phyloP scores from a whole-genome alignment of 2,329 filamentous ascomycete genomes.

The Colletotrichum lindemuthianum region DNA sequence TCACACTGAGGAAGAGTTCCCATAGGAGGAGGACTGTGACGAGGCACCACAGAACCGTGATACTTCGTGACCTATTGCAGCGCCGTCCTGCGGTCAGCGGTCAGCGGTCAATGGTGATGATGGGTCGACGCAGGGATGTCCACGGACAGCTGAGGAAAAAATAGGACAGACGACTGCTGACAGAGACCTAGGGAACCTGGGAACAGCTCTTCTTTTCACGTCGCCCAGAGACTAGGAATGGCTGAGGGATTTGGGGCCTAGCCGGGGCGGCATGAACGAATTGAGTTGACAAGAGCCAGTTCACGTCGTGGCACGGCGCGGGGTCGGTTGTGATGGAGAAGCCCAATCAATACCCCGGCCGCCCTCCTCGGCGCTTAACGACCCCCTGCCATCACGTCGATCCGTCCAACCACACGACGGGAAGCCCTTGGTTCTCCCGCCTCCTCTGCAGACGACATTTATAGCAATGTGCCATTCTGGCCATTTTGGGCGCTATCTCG shows the following conservation, averaged over 20 bases:
- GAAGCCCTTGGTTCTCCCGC: conserved; percentile 39
- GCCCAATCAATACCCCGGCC: conserved; percentile 41
- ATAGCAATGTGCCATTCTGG: conserved; percentile 43
- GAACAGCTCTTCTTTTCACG: conserved; percentile 30
- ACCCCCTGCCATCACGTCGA: conserved; percentile 43
- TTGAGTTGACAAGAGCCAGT: conserved; percentile 32
- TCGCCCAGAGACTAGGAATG: conserved; percentile 17
- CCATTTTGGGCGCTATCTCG: conserved; percentile 50
- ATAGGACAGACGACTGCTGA: conserved; percentile 10
- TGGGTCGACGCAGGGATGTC: conserved; percentile 24
- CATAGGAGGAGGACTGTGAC: conserved; percentile 32
- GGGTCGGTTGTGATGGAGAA: conserved; percentile 35
- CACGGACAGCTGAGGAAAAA: not conserved
- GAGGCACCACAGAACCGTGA: conserved; percentile 12
- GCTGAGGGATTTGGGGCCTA: conserved; percentile 8
- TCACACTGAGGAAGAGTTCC: conserved; percentile 30
- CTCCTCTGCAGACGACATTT: conserved; percentile 40
- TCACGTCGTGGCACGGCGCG: conserved; percentile 35
- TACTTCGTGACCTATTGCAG: conserved; percentile 32
- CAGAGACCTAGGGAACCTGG: conserved; percentile 16
- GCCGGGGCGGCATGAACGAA: conserved; percentile 26
- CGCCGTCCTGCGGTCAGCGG: conserved; percentile 23
- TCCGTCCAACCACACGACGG: conserved; percentile 53
- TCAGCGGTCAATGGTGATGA: conserved; percentile 1
- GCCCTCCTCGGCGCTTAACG: conserved; percentile 50